These are phyloP conservation scores for Cucumis cinereus DNA, from an alignment of 306 rosid genomes.

Conservation along the genomic window DNA sequence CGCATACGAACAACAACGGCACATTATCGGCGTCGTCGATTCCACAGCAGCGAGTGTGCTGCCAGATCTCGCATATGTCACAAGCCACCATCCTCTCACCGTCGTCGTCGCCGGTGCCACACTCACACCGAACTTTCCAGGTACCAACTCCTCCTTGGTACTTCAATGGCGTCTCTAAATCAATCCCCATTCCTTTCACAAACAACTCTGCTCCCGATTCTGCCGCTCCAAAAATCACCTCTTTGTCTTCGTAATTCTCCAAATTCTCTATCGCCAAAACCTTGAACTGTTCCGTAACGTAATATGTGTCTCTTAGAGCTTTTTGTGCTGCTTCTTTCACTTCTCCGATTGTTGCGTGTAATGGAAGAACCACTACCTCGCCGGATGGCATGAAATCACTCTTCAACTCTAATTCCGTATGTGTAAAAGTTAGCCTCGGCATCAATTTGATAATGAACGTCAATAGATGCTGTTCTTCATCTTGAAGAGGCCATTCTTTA, in stretches of 20 bases:
- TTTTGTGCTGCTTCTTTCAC: conserved; percentile 54
- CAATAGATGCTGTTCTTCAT: conserved; percentile 49
- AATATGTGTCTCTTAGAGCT: conserved; percentile 72
- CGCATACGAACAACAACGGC: conserved; percentile 2
- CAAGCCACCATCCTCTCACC: conserved; percentile 93
- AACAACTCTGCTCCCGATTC: conserved; percentile 50
- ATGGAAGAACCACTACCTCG: conserved; percentile 53
- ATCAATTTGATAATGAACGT: conserved; percentile 46
- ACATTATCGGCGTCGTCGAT: conserved; percentile 7
- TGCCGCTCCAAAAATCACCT: conserved; percentile 47
- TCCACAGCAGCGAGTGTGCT: conserved; percentile 49
- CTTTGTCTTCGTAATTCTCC: conserved; percentile 32
- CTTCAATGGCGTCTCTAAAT: conserved; percentile 32
- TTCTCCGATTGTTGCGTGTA: conserved; percentile 62
- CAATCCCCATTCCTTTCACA: conserved; percentile 43
- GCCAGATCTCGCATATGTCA: conserved; percentile 84
- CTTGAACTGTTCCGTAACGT: conserved; percentile 37
- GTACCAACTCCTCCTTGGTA: conserved; percentile 59
- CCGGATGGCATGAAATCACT: conserved; percentile 31
- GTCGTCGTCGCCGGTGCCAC: conserved; percentile 82
- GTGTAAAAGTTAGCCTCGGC: conserved; percentile 22
- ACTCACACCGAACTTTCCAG: conserved; percentile 69
- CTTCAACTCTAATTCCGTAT: conserved; percentile 21
- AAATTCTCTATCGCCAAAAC: conserved; percentile 49
- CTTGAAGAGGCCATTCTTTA: conserved; percentile 49